Evolutionary conservation across 2,329 filamentous ascomycete genomes (phyloP).

Genomic region (Alternaria solani): DNA sequence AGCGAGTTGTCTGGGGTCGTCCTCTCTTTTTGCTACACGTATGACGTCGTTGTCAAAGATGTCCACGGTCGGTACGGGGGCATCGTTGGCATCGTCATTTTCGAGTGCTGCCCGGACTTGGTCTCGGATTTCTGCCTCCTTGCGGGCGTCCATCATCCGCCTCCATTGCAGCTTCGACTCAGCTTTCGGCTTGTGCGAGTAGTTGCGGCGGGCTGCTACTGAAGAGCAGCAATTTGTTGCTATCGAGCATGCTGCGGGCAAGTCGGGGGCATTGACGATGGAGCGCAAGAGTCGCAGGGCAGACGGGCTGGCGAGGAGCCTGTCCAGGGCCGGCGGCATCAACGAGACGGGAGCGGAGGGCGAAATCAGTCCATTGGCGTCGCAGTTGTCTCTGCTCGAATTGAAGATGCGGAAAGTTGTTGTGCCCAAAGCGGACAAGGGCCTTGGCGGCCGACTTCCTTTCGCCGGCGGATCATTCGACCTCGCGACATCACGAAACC

Average conservation of each 20-base stretch:
- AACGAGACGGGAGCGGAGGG: slow-evolving; percentile 31
- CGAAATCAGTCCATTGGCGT: slow-evolving; percentile 34
- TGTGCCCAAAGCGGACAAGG: slow-evolving; percentile 27
- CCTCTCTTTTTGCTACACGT: slow-evolving; percentile 2
- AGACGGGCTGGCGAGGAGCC: slow-evolving; percentile 57
- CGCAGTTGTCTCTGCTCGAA: slow-evolving; percentile 9
- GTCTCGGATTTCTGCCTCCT: slow-evolving; percentile 13
- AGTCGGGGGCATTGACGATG: slow-evolving; percentile 38
- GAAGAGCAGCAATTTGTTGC: slow-evolving; percentile 27
- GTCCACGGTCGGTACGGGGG: not conserved
- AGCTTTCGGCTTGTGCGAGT: slow-evolving; percentile 15
- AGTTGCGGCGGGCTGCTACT: slow-evolving; percentile 21
- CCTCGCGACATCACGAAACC: slow-evolving; percentile 36
- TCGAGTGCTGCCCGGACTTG: slow-evolving; percentile 18
- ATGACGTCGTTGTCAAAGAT: not conserved
- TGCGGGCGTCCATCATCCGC: slow-evolving; percentile 21
- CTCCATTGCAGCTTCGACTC: slow-evolving; percentile 20
- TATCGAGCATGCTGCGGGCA: slow-evolving; percentile 28
- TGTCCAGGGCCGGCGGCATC: slow-evolving; percentile 57
- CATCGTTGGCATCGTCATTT: slow-evolving; percentile 10
- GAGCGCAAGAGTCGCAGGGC: slow-evolving; percentile 51
- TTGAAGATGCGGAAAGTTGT: slow-evolving; percentile 18
- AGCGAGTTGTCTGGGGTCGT: slow-evolving; percentile 45
- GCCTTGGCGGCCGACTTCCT: slow-evolving; percentile 26
- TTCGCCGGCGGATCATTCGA: slow-evolving; percentile 39